Evolutionary conservation across 768 basidiomycete genomes (phyloP), one percentile per base, ranked within the genome.

Genomic region (Dendrothele bispora): DNA sequence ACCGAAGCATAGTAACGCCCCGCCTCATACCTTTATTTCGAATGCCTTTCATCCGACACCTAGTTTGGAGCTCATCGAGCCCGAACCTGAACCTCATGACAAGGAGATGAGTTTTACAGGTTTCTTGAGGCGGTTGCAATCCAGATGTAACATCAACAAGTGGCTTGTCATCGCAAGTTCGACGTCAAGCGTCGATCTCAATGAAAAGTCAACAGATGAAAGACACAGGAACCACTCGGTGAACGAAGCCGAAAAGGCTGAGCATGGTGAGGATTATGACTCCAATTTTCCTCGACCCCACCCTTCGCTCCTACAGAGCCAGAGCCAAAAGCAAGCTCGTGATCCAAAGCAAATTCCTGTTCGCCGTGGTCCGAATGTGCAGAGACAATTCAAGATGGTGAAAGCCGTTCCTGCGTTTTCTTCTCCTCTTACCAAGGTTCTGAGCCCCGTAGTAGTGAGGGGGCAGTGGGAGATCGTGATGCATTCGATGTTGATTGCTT

Each of bases 401-500:
- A 68, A 70, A 37, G 67, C 73, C 10, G 87, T 89, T 14, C 88
- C 88, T 2, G 81, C 86, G 36, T 91, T 91, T 52, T 76, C 81
- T 17, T 67, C 78, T 18, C 85, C 87, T 26, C 66, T 91, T 48
- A 89, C 89, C 35, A 75, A 73, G 32, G 72, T 91, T 18, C 72
- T 86, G 41, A 86, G 78, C 50, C 83, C 86, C 14, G 73, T 84
- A 47, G 80, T 91, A 42, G 75, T 79, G 43, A 75, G 90, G n/a
- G 87, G 81, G 3, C 90, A 92, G 56, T 91, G 89, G 90, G 88
- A 91, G 64, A 84, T 91, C 24, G 86, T 91, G 25, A 68, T 86
- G 22, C 71, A 86, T 29, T 84, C 83, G 2, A 72, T 70, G 36
- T 24, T 69, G 0, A 54, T 82, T 8, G 80, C 79, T 1, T 65